Base-by-base conservation (phyloP, 805 yeast genomes). In the Barnettozyma vustinii region DNA sequence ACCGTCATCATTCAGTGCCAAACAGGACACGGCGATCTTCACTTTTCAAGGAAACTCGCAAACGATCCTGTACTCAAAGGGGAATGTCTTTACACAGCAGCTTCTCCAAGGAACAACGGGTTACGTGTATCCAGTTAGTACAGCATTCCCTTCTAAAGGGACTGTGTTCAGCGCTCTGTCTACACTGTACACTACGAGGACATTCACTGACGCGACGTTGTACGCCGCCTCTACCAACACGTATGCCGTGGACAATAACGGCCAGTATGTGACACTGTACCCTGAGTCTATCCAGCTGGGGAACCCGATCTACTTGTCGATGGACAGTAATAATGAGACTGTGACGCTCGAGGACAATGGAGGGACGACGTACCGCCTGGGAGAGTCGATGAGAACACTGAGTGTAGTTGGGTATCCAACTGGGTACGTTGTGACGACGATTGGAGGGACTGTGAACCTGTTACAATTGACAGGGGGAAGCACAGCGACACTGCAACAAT, bases 351-450 rank as follows among this genome's bases (percentile, higher is more conserved):
- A 41, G 36, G 35, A 41, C 16, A 41, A 41, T 27, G 44, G 44
- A 4, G 36, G 44, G 23, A 41, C 44, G 12, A 41, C 44, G 5
- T 41, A 41, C 36, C 16, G 7, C 5, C 21, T 41, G 20, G 44
- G 44, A 16, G 33, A 26, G 36, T 26, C 36, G 4, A 18, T 16
- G 36, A 16, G 36, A 15, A 41, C 44, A 6, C 15, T 41, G n/a
- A 27, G 23, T 18, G 35, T 41, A 3, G 44, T 41, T n/a, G 44
- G 44, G 9, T 41, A 41, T n/a, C 44, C 44, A 10, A 41, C 44
- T 9, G 44, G 44, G n/a, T 41, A 41, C 21, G 25, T 26, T 16
- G 44, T 41, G 12, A 41, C 44, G 10, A 30, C 36, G 9, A 30
- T 41, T 27, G 25, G 44, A 9, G 44, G 44, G 23, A 41, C 33